Evolutionary conservation across 495 filamentous ascomycete genomes (phyloP).

Genomic region (Penicillium coprophilum): DNA sequence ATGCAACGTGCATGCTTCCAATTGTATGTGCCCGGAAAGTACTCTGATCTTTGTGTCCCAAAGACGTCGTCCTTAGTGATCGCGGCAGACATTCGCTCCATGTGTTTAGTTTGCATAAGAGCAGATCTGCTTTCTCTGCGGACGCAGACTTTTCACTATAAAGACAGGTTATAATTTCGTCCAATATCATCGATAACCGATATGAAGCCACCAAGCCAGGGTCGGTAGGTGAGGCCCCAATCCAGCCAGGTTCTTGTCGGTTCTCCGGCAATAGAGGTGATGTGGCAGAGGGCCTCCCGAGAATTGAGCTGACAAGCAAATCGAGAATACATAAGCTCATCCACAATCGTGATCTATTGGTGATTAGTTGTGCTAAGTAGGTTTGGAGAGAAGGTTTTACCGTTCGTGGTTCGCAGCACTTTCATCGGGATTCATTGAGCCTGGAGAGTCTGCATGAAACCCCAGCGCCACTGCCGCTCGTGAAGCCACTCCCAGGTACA

Average conservation of each 20-base stretch:
- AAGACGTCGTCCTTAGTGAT: constrained; percentile 25
- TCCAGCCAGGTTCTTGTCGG: constrained; percentile 10
- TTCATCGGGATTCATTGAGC: constrained; percentile 14
- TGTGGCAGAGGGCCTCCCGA: constrained; percentile 41
- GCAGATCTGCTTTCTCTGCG: constrained; percentile 32
- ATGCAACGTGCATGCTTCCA: constrained; percentile 42
- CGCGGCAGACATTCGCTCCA: constrained; percentile 38
- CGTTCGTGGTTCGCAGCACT: constrained; percentile 26
- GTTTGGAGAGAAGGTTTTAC: constrained; percentile 10
- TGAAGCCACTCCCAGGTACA: constrained; percentile 49
- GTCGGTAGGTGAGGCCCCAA: constrained; percentile 9
- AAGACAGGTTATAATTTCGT: constrained; percentile 36
- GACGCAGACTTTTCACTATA: constrained; percentile 37
- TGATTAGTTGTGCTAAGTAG: background rate
- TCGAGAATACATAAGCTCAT: constrained; percentile 48
- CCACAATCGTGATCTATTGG: constrained; percentile 36
- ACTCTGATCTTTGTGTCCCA: constrained; percentile 19
- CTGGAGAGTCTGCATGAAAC: constrained; percentile 32
- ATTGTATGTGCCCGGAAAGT: constrained; percentile 33
- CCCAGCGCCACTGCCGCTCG: constrained; percentile 45
- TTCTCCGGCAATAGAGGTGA: constrained; percentile 28
- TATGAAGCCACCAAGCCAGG: constrained; percentile 36
- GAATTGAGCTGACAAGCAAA: constrained; percentile 44
- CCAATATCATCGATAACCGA: constrained; percentile 34
- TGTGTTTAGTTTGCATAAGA: constrained; percentile 35